These are phyloP conservation scores for Mycena vitilis DNA, from an alignment of 768 basidiomycete species.

Conservation along the genomic window DNA sequence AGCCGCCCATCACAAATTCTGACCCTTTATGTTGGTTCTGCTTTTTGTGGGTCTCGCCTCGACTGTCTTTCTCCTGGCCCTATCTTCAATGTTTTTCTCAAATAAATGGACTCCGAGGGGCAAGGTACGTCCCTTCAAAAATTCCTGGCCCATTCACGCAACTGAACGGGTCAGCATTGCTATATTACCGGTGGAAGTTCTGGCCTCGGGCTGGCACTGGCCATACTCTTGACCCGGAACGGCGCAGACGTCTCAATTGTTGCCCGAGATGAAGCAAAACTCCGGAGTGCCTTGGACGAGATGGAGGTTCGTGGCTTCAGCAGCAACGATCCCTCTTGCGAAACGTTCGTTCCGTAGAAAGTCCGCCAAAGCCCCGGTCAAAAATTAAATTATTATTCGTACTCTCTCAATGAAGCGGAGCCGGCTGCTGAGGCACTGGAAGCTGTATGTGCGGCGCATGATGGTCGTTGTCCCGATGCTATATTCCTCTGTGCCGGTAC, in stretches of 20 bases:
- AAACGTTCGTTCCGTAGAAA: constrained; percentile 45
- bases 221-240: constrained; percentile 63
- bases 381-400: constrained; percentile 67
- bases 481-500: constrained; percentile 79
- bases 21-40: constrained; percentile 5
- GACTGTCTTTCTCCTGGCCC: constrained; percentile 7
- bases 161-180: constrained; percentile 62
- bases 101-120: constrained; percentile 59
- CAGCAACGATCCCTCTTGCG: not conserved
- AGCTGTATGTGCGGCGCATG: constrained; percentile 59
- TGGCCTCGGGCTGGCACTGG: constrained; percentile 75
- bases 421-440: constrained; percentile 64
- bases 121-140: constrained; percentile 43
- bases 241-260: constrained; percentile 82
- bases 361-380: constrained; percentile 61
- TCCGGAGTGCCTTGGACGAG: constrained; percentile 62
- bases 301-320: constrained; percentile 59
- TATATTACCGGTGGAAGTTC: constrained; percentile 80
- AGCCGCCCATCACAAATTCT: not conserved
- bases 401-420: constrained; percentile 59
- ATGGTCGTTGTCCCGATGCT: constrained; percentile 66
- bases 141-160: not conserved
- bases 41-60: constrained; percentile 3
- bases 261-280: constrained; percentile 65
- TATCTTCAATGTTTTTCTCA: constrained; percentile 37